Conservation (phyloP, 768 basidiomycete genomes). For the Pulveroboletus sp. region DNA sequence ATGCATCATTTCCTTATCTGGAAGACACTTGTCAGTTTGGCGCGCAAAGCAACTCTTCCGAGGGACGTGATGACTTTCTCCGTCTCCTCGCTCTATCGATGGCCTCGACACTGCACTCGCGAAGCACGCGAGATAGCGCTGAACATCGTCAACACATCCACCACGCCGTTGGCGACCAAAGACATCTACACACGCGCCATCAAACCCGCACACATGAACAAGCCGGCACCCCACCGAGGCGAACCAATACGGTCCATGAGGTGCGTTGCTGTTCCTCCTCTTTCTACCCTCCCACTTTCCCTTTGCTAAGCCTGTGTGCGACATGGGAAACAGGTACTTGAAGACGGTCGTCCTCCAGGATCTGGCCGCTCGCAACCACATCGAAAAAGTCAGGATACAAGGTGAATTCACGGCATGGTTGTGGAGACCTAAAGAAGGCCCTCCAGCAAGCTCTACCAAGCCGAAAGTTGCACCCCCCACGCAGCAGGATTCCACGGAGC, state of each 20-base stretch:
- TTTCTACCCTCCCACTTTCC: not conserved
- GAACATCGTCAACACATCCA: constrained; percentile 18
- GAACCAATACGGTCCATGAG: constrained; percentile 52
- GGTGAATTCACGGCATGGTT: constrained; percentile 36
- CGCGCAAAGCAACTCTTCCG: not conserved
- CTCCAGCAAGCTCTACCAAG: not conserved
- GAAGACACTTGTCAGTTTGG: not conserved
- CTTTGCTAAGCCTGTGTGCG: not conserved
- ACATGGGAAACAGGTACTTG: constrained; percentile 40
- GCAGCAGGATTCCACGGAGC: not conserved
- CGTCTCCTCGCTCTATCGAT: constrained; percentile 19
- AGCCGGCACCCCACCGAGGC: constrained; percentile 36
- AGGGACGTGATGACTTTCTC: constrained; percentile 9
- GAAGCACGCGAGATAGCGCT: constrained; percentile 21
- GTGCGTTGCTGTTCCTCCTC: constrained; percentile 29
- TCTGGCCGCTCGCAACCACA: constrained; percentile 37
- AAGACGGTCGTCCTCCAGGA: constrained; percentile 49
- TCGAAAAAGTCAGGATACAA: constrained; percentile 40
- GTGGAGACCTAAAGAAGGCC: constrained; percentile 30
- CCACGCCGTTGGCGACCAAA: constrained; percentile 21
- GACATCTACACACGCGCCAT: constrained; percentile 24
- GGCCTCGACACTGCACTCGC: constrained; percentile 21
- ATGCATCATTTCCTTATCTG: not conserved
- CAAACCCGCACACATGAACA: constrained; percentile 10
- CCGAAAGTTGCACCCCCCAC: not conserved